Percentiles rank a stretch among this genome's conserved stretches.
phyloP scores from a whole-genome alignment of 495 filamentous ascomycete species.

The Aspergillus bridgeri region DNA sequence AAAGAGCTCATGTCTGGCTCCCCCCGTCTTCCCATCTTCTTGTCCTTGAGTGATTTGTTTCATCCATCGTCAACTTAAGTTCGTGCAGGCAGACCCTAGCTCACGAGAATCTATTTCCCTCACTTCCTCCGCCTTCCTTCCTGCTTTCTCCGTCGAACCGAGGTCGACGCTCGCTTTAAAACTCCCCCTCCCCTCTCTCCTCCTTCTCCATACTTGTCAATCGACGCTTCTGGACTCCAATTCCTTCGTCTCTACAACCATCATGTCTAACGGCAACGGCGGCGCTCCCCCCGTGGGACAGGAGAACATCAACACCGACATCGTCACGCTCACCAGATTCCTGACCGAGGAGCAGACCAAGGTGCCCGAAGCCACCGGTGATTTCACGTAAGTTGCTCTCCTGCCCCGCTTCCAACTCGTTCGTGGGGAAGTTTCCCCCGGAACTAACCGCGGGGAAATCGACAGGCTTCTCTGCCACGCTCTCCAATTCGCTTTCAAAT shows the following conservation, averaged over 20 bases:
- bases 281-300: conserved; percentile 44
- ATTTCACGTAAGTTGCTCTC: conserved; percentile 76
- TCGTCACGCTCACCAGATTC: conserved; percentile 91
- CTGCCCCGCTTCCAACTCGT: not conserved
- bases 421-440: not conserved
- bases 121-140: conserved; percentile 7
- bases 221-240: not conserved
- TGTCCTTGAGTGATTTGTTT: not conserved
- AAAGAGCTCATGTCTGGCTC: not conserved
- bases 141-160: conserved; percentile 30
- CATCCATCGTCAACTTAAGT: not conserved
- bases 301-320: conserved; percentile 89
- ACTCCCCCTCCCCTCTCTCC: conserved; percentile 2
- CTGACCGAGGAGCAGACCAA: conserved; percentile 93
- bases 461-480: conserved; percentile 89
- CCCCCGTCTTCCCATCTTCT: not conserved
- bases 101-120: not conserved
- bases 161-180: conserved; percentile 21
- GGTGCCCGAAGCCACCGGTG: conserved; percentile 90
- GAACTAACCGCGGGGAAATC: not conserved
- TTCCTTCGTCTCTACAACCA: conserved; percentile 15
- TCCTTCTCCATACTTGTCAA: conserved; percentile 7
- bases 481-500: conserved; percentile 98
- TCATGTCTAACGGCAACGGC: conserved; percentile 35
- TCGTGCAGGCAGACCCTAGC: not conserved